These are phyloP conservation scores for Crucibulum laeve DNA, from an alignment of 768 basidiomycete species.

Conservation along the genomic window DNA sequence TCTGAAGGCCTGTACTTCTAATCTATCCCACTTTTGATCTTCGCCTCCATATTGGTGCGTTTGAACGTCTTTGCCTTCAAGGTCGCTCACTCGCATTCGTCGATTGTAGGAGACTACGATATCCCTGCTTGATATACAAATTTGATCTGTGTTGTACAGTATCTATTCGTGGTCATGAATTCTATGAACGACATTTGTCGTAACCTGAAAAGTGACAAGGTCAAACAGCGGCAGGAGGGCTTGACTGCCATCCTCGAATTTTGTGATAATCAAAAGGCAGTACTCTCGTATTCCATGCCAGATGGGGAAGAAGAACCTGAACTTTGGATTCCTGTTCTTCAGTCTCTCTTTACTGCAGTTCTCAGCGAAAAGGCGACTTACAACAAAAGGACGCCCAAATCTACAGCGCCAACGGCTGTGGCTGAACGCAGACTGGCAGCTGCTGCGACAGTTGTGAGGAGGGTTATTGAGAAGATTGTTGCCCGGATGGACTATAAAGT, in stretches of 20 bases:
- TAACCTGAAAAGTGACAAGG: conserved; percentile 55
- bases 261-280: conserved; percentile 46
- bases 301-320: conserved; percentile 27
- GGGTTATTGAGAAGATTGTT: conserved; percentile 64
- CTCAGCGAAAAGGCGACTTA: conserved; percentile 52
- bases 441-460: conserved; percentile 63
- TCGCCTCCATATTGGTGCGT: too few species aligned
- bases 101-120: too few species aligned
- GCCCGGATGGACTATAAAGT: conserved; percentile 51
- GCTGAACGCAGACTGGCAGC: conserved; percentile 61
- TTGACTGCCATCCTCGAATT: conserved; percentile 42
- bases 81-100: too few species aligned
- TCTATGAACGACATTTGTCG: conserved; percentile 46
- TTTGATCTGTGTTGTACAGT: neutral
- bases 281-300: conserved; percentile 38
- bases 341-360: conserved; percentile 68
- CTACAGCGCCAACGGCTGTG: conserved; percentile 33
- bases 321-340: conserved; percentile 64
- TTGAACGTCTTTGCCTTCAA: too few species aligned
- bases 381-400: conserved; percentile 36
- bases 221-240: conserved; percentile 69
- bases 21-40: too few species aligned
- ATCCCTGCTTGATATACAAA: neutral
- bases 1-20: too few species aligned
- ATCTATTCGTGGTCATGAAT: conserved; percentile 4